phyloP scores from a whole-genome alignment of 805 yeast species.

The Suhomyces sp. region DNA sequence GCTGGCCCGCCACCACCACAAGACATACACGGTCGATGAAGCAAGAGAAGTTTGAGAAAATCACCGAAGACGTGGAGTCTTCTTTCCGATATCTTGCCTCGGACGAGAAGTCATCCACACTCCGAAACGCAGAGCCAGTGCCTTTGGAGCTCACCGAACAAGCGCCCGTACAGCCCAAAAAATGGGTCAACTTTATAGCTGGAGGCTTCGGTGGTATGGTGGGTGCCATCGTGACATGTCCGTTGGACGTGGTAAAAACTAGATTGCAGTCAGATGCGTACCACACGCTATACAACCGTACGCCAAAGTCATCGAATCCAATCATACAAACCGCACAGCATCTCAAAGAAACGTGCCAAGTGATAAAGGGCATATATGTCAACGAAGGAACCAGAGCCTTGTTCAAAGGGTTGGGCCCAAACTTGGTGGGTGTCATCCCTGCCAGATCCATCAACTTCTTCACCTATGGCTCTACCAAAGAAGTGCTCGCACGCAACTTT shows the following conservation, averaged over 20 bases:
- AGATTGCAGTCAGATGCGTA: conserved; percentile 89
- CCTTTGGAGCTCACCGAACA: conserved; percentile 6
- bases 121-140: conserved; percentile 36
- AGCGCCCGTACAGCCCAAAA: conserved; percentile 13
- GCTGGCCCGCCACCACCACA: background rate
- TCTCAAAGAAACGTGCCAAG: conserved; percentile 76
- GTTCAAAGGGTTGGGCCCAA: conserved; percentile 95
- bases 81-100: conserved; percentile 63
- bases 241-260: conserved; percentile 94
- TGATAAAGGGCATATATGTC: conserved; percentile 62
- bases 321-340: conserved; percentile 58
- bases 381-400: conserved; percentile 83
- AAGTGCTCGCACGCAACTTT: conserved; percentile 59
- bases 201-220: conserved; percentile 97
- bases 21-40: background rate
- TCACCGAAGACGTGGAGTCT: conserved; percentile 52
- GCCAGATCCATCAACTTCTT: conserved; percentile 96
- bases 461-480: conserved; percentile 94
- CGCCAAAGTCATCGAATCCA: conserved; percentile 37
- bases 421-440: conserved; percentile 95
- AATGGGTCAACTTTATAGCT: conserved; percentile 81
- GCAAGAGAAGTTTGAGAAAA: background rate
- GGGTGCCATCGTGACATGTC: conserved; percentile 92
- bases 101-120: conserved; percentile 65
- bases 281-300: conserved; percentile 50